Percentiles rank a stretch among this genome's conserved stretches.
phyloP scores from a whole-genome alignment of 192 early-diverging fungal genomes.

The Phycomyces blakesleeanus region DNA sequence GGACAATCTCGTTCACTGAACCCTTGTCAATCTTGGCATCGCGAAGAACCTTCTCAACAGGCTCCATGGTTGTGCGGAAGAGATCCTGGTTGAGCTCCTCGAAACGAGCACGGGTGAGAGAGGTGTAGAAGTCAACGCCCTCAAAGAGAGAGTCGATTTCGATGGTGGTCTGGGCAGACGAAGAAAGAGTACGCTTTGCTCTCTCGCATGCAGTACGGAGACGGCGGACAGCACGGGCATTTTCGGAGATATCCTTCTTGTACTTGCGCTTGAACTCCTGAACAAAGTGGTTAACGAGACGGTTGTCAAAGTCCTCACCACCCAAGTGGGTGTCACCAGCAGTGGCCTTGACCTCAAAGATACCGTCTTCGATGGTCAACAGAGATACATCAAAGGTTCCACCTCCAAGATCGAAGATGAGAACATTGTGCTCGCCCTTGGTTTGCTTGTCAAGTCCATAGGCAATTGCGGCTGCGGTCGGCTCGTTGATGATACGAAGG shows the following conservation, averaged over 20 bases:
- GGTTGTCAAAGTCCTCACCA: slow-evolving; percentile 99
- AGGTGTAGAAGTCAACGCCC: slow-evolving; percentile 97
- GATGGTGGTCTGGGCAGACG: slow-evolving; percentile 89
- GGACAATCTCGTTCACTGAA: slow-evolving; percentile 88
- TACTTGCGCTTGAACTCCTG: slow-evolving; percentile 98
- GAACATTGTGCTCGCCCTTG: slow-evolving; percentile 95
- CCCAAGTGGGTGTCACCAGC: slow-evolving; percentile 99
- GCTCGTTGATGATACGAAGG: slow-evolving; percentile 92
- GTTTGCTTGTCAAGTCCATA: slow-evolving; percentile 80
- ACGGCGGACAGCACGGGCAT: slow-evolving; percentile 93
- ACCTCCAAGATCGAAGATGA: slow-evolving; percentile 97
- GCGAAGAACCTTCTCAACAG: slow-evolving; percentile 94
- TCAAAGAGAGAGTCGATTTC: slow-evolving; percentile 97
- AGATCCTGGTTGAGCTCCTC: slow-evolving; percentile 97
- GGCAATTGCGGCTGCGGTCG: slow-evolving; percentile 89
- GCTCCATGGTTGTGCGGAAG: slow-evolving; percentile 92
- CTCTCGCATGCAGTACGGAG: slow-evolving; percentile 96
- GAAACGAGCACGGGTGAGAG: slow-evolving; percentile 97
- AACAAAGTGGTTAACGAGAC: slow-evolving; percentile 91
- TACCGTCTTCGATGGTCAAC: slow-evolving; percentile 94
- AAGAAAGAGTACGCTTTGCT: slow-evolving; percentile 95
- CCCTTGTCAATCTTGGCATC: slow-evolving; percentile 96
- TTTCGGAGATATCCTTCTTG: slow-evolving; percentile 90
- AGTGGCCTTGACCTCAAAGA: slow-evolving; percentile 98
- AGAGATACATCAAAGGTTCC: slow-evolving; percentile 99